Evolutionary conservation across 805 yeast genomes (phyloP), one percentile per base, ranked within the genome.

Genomic region (Priceomyces castillae): DNA sequence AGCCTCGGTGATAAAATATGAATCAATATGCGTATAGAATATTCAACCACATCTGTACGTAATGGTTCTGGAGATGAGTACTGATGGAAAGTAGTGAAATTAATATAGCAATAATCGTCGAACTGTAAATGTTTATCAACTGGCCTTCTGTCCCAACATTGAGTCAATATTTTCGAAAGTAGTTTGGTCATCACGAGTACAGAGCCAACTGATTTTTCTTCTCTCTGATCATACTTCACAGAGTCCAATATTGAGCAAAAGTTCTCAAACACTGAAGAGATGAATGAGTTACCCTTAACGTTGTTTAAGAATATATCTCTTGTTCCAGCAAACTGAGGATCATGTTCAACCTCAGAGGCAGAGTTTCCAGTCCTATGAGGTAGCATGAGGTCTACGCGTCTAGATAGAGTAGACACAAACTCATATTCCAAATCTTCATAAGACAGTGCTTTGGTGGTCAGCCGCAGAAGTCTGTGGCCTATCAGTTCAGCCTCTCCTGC

Each of bases 281-380:
- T 23, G 40, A 23, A 37, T 12, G 11, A 12, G 10, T 12, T 30
- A 14, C 39, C 25, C 26, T 30, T 12, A 15, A 28, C 39, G 11
- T 42, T 56, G 39, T 51, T 54, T 12, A 63, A 35, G 19, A 70
- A 52, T 33, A 68, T 57, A 25, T 57, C 50, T 19, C 59, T 61
- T 16, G 74, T 62, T 19, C 56, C 49, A 16, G 62, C 44, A 44
- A 61, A 71, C 46, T 69, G 75, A 2, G 71, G 67, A 43, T 69
- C 65, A 34, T 69, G 53, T 52, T 70, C 74, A 7, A 70, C 71
- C 43, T 71, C 75, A 9, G 62, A 61, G 9, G 67, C 46, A 3
- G 67, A 50, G 46, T 61, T 59, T n/a, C 74, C 73, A 1, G 73
- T 64, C 22, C 68, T 52, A 49, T 55, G 61, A 14, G 76, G 75